Percentiles rank a stretch among this genome's conserved stretches.
phyloP scores from a whole-genome alignment of 148 eudicot species.

The Euryodendron excelsum region DNA sequence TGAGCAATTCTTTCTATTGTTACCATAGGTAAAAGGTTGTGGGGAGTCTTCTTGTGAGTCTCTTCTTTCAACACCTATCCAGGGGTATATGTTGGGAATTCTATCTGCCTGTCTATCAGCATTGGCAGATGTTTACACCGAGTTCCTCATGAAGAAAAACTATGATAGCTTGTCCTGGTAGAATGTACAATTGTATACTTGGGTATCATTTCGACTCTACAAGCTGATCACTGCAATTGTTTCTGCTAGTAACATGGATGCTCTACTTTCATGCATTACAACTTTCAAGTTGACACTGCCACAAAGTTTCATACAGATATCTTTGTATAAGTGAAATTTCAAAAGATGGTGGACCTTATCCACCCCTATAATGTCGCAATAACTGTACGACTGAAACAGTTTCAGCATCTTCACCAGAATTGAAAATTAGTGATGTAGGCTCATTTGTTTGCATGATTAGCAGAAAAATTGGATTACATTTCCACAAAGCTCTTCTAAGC shows the following conservation, averaged over 20 bases:
- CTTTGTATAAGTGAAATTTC: too few species aligned
- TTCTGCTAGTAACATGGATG: neutral
- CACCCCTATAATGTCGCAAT: neutral
- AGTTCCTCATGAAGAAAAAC: slow-evolving; percentile 93
- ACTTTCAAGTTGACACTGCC: neutral
- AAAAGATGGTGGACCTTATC: neutral
- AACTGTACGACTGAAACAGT: neutral
- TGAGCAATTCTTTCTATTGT: neutral
- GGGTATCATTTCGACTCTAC: slow-evolving; percentile 35
- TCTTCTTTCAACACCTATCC: slow-evolving; percentile 84
- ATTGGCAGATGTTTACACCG: slow-evolving; percentile 91
- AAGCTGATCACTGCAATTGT: neutral
- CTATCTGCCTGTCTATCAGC: slow-evolving; percentile 95
- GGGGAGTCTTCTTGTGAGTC: slow-evolving; percentile 88
- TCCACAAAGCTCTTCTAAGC: neutral
- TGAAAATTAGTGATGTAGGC: neutral
- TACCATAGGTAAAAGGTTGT: slow-evolving; percentile 91
- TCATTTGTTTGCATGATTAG: neutral
- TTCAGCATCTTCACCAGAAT: neutral
- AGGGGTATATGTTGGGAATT: slow-evolving; percentile 84
- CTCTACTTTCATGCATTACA: neutral
- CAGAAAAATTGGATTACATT: neutral
- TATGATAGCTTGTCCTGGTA: slow-evolving; percentile 93
- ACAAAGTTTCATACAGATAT: too few species aligned
- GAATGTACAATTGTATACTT: slow-evolving; percentile 90